Conservation (phyloP, 768 basidiomycete genomes). For the Neoboletus subvelutipes region DNA sequence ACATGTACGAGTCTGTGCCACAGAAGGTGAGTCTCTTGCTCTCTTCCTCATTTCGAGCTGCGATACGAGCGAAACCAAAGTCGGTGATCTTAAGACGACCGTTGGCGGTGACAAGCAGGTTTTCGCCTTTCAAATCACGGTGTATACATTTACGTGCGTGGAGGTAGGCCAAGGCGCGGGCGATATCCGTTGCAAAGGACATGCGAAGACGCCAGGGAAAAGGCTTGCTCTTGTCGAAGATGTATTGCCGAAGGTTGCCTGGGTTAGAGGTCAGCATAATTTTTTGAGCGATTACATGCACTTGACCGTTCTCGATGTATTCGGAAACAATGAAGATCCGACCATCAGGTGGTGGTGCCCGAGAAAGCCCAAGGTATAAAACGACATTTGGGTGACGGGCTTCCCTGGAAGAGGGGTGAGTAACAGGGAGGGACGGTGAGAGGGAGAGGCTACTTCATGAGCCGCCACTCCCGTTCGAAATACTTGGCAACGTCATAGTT, state of each 20-base stretch:
- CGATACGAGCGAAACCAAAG: conserved; percentile 95
- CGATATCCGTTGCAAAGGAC: conserved; percentile 92
- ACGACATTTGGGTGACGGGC: conserved; percentile 92
- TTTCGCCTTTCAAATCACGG: conserved; percentile 95
- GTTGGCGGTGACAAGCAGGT: conserved; percentile 91
- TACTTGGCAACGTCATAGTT: conserved; percentile 97
- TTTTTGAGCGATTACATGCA: not conserved
- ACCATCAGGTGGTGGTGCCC: conserved; percentile 71
- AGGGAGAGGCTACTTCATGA: conserved; percentile 69
- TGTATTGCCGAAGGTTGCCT: conserved; percentile 83
- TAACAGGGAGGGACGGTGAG: not conserved
- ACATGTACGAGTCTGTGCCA: conserved; percentile 95
- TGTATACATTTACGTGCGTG: conserved; percentile 91
- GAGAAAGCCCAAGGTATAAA: conserved; percentile 86
- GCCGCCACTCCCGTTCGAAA: conserved; percentile 96
- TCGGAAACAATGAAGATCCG: conserved; percentile 96
- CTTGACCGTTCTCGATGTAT: conserved; percentile 78
- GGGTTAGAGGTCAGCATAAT: conserved; percentile 4
- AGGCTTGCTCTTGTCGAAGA: conserved; percentile 77
- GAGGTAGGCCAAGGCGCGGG: conserved; percentile 94
- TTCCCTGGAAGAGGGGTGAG: conserved; percentile 45
- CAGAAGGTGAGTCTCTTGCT: conserved; percentile 81
- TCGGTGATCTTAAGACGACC: conserved; percentile 97
- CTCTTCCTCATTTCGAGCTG: conserved; percentile 89
- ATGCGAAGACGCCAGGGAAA: conserved; percentile 94